Percentiles rank a stretch among this genome's conserved stretches.
Conservation (phyloP, 1,139 yeast genomes). For the Schizosaccharomyces versatilis region DNA sequence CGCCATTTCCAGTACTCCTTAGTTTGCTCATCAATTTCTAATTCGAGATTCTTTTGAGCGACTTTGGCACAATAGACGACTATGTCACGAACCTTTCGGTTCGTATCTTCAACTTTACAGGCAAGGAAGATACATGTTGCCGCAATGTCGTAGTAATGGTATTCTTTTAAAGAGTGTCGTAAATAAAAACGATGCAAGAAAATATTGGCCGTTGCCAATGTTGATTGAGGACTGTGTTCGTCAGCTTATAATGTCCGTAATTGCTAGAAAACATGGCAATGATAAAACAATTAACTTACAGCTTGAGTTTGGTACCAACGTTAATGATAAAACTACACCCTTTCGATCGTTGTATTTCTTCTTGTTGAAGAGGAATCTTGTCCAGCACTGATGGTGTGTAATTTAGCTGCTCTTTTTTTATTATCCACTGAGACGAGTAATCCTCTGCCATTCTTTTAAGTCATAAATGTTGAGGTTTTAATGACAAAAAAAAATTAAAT, state of each 20-base stretch:
- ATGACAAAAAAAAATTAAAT: not conserved
- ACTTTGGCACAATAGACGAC: slow-evolving; percentile 27
- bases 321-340: slow-evolving; percentile 27
- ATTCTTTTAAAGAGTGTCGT: slow-evolving; percentile 23
- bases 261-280: no score
- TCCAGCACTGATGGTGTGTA: slow-evolving; percentile 17
- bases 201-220: slow-evolving; percentile 28
- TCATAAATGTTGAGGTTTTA: not conserved
- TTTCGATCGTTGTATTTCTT: slow-evolving; percentile 24
- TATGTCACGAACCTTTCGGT: slow-evolving; percentile 27
- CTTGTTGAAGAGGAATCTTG: slow-evolving; percentile 22
- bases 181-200: slow-evolving; percentile 31
- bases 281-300: slow-evolving; percentile 12
- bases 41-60: slow-evolving; percentile 24
- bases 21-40: slow-evolving; percentile 26
- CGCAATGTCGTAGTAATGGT: slow-evolving; percentile 27
- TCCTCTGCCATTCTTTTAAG: not conserved
- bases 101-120: slow-evolving; percentile 30
- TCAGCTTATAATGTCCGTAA: not conserved
- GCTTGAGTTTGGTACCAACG: slow-evolving; percentile 24
- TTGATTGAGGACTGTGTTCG: slow-evolving; percentile 21
- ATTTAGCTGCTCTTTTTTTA: not conserved
- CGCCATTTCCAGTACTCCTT: slow-evolving; percentile 32
- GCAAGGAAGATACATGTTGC: slow-evolving; percentile 31
- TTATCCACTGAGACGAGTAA: not conserved